Evolutionary conservation across 768 basidiomycete species (phyloP).

Genomic region (Rhodotorula kratochvilovae): DNA sequence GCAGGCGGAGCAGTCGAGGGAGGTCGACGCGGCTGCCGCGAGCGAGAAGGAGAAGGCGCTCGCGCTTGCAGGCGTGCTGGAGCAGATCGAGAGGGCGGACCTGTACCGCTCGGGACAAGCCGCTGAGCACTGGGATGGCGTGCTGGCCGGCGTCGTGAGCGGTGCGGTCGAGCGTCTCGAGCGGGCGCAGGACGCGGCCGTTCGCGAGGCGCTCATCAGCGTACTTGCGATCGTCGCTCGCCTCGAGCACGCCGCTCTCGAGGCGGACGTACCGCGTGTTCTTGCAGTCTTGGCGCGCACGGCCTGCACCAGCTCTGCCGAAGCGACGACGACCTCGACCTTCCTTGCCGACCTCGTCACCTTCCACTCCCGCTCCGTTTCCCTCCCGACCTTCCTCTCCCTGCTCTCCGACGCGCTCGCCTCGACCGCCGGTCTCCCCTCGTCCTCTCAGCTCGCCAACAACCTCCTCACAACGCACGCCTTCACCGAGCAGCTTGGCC

Average conservation of each 20-base stretch:
- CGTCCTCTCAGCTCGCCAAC: background rate
- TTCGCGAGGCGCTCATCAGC: constrained; percentile 2
- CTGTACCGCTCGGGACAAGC: constrained; percentile 21
- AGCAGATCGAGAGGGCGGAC: constrained; percentile 21
- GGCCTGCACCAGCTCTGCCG: background rate
- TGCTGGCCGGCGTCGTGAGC: background rate
- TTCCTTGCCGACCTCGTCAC: constrained; percentile 28
- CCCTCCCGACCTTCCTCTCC: constrained; percentile 19
- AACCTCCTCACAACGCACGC: constrained; percentile 20
- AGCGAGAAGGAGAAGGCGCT: constrained; percentile 3
- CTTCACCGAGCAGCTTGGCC: background rate
- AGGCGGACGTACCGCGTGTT: background rate
- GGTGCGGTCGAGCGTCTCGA: constrained; percentile 9
- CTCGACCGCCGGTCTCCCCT: background rate
- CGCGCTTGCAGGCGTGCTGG: constrained; percentile 10
- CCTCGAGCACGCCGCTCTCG: constrained; percentile 13
- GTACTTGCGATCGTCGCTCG: background rate
- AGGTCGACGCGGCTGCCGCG: background rate
- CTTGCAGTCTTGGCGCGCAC: constrained; percentile 7
- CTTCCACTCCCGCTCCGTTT: constrained; percentile 27
- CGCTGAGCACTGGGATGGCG: constrained; percentile 15
- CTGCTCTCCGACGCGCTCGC: constrained; percentile 30
- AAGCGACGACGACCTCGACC: background rate
- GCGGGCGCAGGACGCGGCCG: too few species aligned
- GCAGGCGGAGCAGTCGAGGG: background rate